A percentile compares a stretch with the other conserved stretches of the same genome.
phyloP scores from a whole-genome alignment of 139 green algal genomes.

The Raphidocelis subcapitata region DNA sequence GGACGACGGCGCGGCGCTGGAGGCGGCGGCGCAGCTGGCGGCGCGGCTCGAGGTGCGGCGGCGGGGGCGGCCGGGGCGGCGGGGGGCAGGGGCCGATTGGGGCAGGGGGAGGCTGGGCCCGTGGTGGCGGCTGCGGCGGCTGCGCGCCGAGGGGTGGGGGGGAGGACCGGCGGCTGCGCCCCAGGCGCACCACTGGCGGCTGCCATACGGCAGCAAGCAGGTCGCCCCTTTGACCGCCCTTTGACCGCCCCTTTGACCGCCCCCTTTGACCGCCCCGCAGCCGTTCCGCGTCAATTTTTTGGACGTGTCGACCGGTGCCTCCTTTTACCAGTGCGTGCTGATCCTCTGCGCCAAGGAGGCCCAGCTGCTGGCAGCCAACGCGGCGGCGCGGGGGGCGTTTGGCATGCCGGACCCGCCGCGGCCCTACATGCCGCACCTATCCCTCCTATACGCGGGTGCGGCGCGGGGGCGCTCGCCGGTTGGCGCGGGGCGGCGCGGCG shows the following conservation, averaged over 20 bases:
- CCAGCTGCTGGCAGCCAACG: slow-evolving; percentile 14
- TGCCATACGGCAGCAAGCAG: background rate
- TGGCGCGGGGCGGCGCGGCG: background rate
- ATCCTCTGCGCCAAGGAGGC: slow-evolving; percentile 29
- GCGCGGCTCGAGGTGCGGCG: slow-evolving; percentile 29
- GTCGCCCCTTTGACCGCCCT: background rate
- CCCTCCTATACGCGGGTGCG: slow-evolving; percentile 42
- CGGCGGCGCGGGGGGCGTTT: slow-evolving; percentile 14
- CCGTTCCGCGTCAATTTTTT: slow-evolving; percentile 48
- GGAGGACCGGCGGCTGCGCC: background rate
- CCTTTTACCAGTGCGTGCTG: slow-evolving; percentile 46
- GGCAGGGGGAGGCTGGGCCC: background rate
- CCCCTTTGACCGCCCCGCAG: slow-evolving; percentile 17
- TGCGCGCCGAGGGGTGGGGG: background rate
- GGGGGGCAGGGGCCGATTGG: background rate
- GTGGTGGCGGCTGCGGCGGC: background rate
- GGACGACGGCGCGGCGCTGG: slow-evolving; percentile 17
- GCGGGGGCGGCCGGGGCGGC: background rate
- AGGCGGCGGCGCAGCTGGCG: slow-evolving; percentile 13
- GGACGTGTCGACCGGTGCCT: slow-evolving; percentile 28
- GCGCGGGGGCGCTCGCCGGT: slow-evolving; percentile 6
- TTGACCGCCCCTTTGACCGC: background rate
- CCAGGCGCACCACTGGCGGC: background rate
- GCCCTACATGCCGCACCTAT: slow-evolving; percentile 59
- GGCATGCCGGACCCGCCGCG: background rate